Base-by-base conservation (phyloP, 352 stramenopile genomes). In the Saprolegnia parasitica region DNA sequence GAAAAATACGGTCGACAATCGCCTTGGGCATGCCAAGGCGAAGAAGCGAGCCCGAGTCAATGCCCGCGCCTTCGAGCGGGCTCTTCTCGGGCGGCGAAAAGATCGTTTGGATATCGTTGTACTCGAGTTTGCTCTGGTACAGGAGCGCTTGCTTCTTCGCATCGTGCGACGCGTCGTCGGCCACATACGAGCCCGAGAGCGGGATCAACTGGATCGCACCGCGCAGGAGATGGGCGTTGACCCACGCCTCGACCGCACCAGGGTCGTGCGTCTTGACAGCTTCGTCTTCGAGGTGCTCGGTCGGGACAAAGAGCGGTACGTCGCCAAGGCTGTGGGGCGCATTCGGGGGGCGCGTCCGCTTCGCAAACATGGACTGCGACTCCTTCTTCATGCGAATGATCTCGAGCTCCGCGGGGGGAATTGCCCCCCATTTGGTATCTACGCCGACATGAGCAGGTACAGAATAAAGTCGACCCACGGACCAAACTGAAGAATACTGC, bases 1-100 rank as follows among this genome's bases (percentile, higher is more conserved):
- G 81, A 63, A 90, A 93, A 1, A 93, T 73, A 0, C 85, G 80
- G 71, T 91, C 83, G 5, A 93, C 85, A 16, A 93, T 74, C 15
- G 86, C 78, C 60, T 88, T 89, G 0, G 85, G 83, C 82, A 93
- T 89, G 0, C 84, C 84, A 8, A 93, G 76, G 4, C 74, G 80
- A 67, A 91, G 88, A 5, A 93, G 65, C 11, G 85, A 90, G 45
- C 66, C 76, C 4, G 84, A 80, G 72, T 93, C 85, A 65, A 93
- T 90, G 0, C 85, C 85, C 15, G 84, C 85, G 1, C 81, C 77
- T 18, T 73, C 75, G 6, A 93, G 71, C 3, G 85, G 79, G 0
- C 79, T 61, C n/a, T 70, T 70, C 20, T 70, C 46, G 4, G 63
- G 20, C 18, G 45, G 26, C 20, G 63, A 49, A 62, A 70, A 61